A percentile compares a stretch with the other conserved stretches of the same genome.
Evolutionary conservation across 1,139 yeast genomes (phyloP).

Genomic region (Diutina catenulata): DNA sequence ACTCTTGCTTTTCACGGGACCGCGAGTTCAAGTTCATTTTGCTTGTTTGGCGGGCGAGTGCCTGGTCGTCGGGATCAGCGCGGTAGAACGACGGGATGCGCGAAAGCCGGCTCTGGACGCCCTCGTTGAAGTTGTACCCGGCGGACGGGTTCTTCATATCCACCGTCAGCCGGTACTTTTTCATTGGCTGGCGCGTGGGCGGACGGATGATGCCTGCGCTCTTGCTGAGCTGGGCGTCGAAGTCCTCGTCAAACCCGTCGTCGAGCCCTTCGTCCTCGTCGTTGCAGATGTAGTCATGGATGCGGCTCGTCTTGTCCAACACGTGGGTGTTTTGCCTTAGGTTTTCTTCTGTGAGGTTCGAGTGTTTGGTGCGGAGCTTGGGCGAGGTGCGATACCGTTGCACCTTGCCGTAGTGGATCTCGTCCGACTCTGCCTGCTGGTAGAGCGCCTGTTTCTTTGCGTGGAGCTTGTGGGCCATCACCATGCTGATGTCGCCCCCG

Average conservation of each 20-base stretch:
- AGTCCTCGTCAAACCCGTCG: constrained; percentile 2
- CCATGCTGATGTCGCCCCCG: not conserved
- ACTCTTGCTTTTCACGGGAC: not conserved
- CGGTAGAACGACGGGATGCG: not conserved
- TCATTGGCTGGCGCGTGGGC: not conserved
- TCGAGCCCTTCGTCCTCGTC: constrained; percentile 1
- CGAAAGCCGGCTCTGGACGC: not conserved
- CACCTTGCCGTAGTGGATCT: not conserved
- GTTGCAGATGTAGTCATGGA: not conserved
- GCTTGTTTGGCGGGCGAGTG: not conserved
- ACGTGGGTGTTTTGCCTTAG: not conserved
- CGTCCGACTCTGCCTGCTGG: not conserved
- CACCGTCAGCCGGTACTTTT: not conserved
- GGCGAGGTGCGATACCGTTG: not conserved
- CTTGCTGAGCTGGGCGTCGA: not conserved
- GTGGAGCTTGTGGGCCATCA: not conserved
- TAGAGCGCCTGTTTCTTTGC: not conserved
- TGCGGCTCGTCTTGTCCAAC: not conserved
- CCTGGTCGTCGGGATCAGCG: not conserved
- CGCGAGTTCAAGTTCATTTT: not conserved
- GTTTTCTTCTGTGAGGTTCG: not conserved
- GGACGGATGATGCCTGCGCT: not conserved
- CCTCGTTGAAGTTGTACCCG: constrained; percentile 3
- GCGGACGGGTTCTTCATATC: not conserved
- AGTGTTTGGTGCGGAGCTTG: not conserved